phyloP scores from a whole-genome alignment of 257 asterid species.

The Solanum etuberosum region DNA sequence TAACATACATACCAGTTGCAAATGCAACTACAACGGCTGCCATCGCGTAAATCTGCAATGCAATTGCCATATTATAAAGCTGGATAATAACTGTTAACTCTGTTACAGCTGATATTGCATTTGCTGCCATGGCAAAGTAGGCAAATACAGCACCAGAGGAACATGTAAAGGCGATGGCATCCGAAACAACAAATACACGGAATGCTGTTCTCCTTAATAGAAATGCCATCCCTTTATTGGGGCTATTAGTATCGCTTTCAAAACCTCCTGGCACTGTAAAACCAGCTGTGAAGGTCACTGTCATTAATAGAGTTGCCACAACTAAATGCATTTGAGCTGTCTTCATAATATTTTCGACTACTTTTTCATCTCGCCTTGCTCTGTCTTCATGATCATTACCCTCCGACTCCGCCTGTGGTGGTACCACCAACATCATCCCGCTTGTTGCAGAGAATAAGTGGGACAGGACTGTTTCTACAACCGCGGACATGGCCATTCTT shows the following conservation, averaged over 20 bases:
- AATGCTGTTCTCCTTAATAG: not conserved
- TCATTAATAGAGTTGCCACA: not conserved
- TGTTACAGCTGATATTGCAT: not conserved
- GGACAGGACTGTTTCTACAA: not conserved
- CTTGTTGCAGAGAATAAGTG: not conserved
- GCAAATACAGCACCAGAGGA: not conserved
- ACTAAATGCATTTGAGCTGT: not conserved
- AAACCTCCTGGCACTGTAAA: constrained; percentile 8
- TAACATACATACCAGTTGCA: not conserved
- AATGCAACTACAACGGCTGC: not conserved
- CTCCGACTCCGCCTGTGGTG: not conserved
- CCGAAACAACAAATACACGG: not conserved
- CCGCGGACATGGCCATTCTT: not conserved
- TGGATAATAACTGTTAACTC: not conserved
- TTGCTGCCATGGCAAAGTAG: not conserved
- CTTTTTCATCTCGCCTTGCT: not conserved
- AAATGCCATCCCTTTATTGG: not conserved
- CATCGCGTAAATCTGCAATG: not conserved
- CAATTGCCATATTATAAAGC: not conserved
- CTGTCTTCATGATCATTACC: not conserved
- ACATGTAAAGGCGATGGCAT: not conserved
- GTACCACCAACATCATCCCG: not conserved
- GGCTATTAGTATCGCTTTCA: not conserved
- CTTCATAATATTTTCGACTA: not conserved
- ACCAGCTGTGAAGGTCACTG: not conserved